Evolutionary conservation across 495 filamentous ascomycete species (phyloP).

Genomic region (Tuber magnatum): DNA sequence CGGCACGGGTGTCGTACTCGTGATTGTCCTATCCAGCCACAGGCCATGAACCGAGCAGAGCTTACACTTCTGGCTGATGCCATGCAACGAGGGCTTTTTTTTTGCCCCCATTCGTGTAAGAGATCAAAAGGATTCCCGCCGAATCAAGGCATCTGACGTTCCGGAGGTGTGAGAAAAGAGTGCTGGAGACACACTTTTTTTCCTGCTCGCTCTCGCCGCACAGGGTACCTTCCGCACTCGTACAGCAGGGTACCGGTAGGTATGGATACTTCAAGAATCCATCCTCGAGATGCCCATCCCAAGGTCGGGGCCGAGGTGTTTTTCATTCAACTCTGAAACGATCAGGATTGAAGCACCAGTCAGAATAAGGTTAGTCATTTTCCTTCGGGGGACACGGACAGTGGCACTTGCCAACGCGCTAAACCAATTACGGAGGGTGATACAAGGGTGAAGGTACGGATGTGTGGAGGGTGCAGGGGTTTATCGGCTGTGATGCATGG

Average conservation of each 20-base stretch:
- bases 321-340: conserved; percentile 25
- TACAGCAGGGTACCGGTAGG: neutral
- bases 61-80: neutral
- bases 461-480: conserved; percentile 36
- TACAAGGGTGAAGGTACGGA: conserved; percentile 22
- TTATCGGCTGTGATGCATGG: conserved; percentile 36
- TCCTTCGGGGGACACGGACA: conserved; percentile 20
- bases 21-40: neutral
- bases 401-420: conserved; percentile 14
- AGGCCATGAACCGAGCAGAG: neutral
- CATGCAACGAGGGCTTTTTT: neutral
- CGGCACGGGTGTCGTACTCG: neutral
- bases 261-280: neutral
- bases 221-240: neutral
- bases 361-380: conserved; percentile 32
- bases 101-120: neutral
- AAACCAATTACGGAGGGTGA: conserved; percentile 10
- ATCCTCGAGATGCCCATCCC: neutral
- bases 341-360: conserved; percentile 29
- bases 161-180: neutral
- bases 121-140: neutral
- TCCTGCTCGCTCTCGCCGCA: neutral
- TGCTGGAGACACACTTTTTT: neutral
- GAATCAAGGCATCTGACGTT: neutral
- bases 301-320: neutral